These are phyloP conservation scores for Tuber melanosporum DNA, from an alignment of 495 filamentous ascomycete genomes.

Conservation along the genomic window DNA sequence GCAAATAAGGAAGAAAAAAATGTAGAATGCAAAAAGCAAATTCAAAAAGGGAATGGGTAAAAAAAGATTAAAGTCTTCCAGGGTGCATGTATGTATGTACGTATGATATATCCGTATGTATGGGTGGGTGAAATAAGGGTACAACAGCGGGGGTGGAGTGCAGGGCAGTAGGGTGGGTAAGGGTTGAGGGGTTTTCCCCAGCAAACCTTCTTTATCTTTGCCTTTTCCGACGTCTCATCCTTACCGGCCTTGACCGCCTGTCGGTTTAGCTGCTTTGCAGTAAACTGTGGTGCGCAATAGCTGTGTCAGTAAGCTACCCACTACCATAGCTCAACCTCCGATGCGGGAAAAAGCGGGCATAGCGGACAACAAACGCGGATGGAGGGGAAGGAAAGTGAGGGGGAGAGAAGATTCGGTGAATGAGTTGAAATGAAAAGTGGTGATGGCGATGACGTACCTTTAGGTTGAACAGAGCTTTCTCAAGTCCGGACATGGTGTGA, in stretches of 20 bases:
- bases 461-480: slow-evolving; percentile 60
- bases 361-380: slow-evolving; percentile 1
- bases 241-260: slow-evolving; percentile 76
- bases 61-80: background rate
- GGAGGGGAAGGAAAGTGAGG: slow-evolving; percentile 12
- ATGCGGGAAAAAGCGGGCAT: slow-evolving; percentile 15
- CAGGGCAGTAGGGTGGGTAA: background rate
- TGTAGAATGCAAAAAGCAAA: background rate
- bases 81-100: slow-evolving; percentile 3
- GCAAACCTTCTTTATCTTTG: slow-evolving; percentile 69
- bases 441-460: slow-evolving; percentile 46
- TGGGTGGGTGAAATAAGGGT: background rate
- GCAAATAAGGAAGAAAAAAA: background rate
- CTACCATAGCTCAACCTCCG: slow-evolving; percentile 3
- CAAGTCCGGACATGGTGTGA: slow-evolving; percentile 54
- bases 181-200: slow-evolving; percentile 22
- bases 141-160: background rate
- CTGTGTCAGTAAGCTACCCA: background rate
- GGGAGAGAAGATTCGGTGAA: background rate
- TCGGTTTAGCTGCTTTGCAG: slow-evolving; percentile 72
- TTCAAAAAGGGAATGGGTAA: background rate
- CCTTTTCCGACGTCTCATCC: slow-evolving; percentile 72
- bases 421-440: slow-evolving; percentile 3
- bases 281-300: slow-evolving; percentile 54
- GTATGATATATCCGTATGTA: slow-evolving; percentile 3